Conservation (phyloP, 2,329 filamentous ascomycete species). For the Malbranchea zuffiana region DNA sequence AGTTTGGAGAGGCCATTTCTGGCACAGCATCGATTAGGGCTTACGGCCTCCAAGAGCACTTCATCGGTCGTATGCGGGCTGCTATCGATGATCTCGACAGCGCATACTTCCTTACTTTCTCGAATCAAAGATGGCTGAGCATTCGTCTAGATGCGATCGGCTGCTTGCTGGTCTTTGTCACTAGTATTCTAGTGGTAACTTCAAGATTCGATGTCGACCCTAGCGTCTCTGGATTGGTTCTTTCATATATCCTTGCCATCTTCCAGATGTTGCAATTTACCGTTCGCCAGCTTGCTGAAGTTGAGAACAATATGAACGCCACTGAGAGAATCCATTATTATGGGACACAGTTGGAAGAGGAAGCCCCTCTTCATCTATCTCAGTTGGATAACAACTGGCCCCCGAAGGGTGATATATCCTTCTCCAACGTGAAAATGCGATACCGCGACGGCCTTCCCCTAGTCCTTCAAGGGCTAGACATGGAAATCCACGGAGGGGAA, state of each 20-base stretch:
- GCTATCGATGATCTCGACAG: conserved; percentile 85
- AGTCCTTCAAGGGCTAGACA: conserved; percentile 55
- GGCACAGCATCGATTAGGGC: conserved; percentile 71
- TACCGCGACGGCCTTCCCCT: conserved; percentile 63
- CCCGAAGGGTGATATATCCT: conserved; percentile 68
- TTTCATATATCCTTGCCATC: conserved; percentile 87
- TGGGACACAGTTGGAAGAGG: conserved; percentile 73
- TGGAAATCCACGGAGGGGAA: conserved; percentile 36
- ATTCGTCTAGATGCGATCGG: conserved; percentile 76
- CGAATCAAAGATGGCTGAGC: conserved; percentile 89
- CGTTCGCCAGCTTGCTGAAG: conserved; percentile 83
- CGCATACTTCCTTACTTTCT: conserved; percentile 89
- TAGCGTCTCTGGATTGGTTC: conserved; percentile 73
- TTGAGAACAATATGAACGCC: conserved; percentile 97
- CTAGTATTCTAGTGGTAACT: conserved; percentile 82
- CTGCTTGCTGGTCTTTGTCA: conserved; percentile 73
- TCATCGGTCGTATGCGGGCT: conserved; percentile 56
- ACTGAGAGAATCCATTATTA: conserved; percentile 90
- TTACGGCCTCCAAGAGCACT: conserved; percentile 70
- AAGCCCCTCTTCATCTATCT: conserved; percentile 66
- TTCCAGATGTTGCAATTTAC: conserved; percentile 96
- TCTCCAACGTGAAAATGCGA: conserved; percentile 66
- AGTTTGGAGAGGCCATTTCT: conserved; percentile 78
- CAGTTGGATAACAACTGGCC: conserved; percentile 72
- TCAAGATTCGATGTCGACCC: conserved; percentile 76